phyloP scores from a whole-genome alignment of 1,284 basidiomycete genomes.

The Sutorius eximius region DNA sequence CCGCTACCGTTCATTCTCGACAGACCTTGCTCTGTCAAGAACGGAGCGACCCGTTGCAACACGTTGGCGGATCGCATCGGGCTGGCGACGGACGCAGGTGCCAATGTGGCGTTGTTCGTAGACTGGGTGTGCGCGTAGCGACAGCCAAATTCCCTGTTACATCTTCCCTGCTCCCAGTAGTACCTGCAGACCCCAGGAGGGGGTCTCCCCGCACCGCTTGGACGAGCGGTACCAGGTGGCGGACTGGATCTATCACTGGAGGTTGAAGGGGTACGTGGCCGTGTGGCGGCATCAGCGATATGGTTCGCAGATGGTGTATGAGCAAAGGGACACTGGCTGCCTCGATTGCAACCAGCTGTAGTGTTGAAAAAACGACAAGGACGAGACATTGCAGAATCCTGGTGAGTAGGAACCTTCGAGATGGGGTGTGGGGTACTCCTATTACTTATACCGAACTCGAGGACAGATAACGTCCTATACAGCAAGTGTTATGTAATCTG shows the following conservation, averaged over 20 bases:
- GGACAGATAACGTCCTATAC: not conserved
- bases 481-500: constrained; percentile 19
- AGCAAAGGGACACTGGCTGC: constrained; percentile 37
- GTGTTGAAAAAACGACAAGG: constrained; percentile 42
- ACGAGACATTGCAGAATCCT: constrained; percentile 21
- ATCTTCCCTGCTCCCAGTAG: constrained; percentile 54
- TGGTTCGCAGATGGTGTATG: constrained; percentile 17
- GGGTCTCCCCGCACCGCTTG: constrained; percentile 6
- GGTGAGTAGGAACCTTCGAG: not conserved
- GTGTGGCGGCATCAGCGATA: not conserved
- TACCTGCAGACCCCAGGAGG: constrained; percentile 43
- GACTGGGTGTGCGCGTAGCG: constrained; percentile 42
- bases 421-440: not conserved
- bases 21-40: constrained; percentile 48
- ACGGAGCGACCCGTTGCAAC: constrained; percentile 39
- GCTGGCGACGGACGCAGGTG: constrained; percentile 4
- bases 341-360: constrained; percentile 43
- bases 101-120: not conserved
- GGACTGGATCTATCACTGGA: constrained; percentile 5
- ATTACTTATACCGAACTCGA: not conserved
- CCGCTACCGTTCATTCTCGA: constrained; percentile 41
- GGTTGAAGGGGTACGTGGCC: constrained; percentile 24
- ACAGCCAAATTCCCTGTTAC: constrained; percentile 50
- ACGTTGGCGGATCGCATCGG: constrained; percentile 13
- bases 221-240: constrained; percentile 4